These are phyloP conservation scores for Ceratobasidium sp. DNA, from an alignment of 1,284 basidiomycete species.

Conservation along the genomic window DNA sequence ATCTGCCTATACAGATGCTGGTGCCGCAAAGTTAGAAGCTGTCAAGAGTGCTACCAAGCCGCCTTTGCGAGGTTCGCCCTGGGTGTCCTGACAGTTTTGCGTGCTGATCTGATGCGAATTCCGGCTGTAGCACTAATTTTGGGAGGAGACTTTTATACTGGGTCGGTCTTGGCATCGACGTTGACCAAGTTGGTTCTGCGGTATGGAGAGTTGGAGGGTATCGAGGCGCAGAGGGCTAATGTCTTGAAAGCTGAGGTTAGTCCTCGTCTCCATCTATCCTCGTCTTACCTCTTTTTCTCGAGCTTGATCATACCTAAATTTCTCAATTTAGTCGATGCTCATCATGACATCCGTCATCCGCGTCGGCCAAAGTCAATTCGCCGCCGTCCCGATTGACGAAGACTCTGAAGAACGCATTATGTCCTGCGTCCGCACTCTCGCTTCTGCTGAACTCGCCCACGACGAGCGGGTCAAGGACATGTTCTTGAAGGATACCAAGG, in stretches of 20 bases:
- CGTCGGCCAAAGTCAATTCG: slow-evolving; percentile 96
- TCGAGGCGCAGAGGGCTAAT: slow-evolving; percentile 71
- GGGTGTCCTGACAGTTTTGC: not conserved
- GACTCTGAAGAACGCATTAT: slow-evolving; percentile 97
- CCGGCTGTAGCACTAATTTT: slow-evolving; percentile 78
- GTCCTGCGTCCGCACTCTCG: slow-evolving; percentile 95
- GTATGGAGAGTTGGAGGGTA: slow-evolving; percentile 68
- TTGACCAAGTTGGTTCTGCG: slow-evolving; percentile 93
- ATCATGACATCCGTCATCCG: slow-evolving; percentile 98
- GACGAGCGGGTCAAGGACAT: slow-evolving; percentile 77
- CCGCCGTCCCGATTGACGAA: slow-evolving; percentile 94
- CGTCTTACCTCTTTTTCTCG: not conserved
- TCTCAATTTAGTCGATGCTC: slow-evolving; percentile 79
- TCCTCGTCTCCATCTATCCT: not conserved
- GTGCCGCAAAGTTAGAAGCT: slow-evolving; percentile 75
- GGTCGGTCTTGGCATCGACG: slow-evolving; percentile 86
- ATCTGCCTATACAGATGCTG: slow-evolving; percentile 81
- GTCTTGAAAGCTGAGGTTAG: slow-evolving; percentile 85
- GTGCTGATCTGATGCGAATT: not conserved
- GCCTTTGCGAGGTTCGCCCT: slow-evolving; percentile 76
- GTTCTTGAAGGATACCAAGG: slow-evolving; percentile 93
- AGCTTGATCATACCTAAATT: not conserved
- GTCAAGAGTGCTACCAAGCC: slow-evolving; percentile 91
- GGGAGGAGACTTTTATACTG: slow-evolving; percentile 98
- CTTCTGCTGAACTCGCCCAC: slow-evolving; percentile 67